A percentile compares a stretch with the other conserved stretches of the same genome.
Evolutionary conservation across 1,139 yeast genomes (phyloP).

Genomic region (Sugiyamaella xylanicola): DNA sequence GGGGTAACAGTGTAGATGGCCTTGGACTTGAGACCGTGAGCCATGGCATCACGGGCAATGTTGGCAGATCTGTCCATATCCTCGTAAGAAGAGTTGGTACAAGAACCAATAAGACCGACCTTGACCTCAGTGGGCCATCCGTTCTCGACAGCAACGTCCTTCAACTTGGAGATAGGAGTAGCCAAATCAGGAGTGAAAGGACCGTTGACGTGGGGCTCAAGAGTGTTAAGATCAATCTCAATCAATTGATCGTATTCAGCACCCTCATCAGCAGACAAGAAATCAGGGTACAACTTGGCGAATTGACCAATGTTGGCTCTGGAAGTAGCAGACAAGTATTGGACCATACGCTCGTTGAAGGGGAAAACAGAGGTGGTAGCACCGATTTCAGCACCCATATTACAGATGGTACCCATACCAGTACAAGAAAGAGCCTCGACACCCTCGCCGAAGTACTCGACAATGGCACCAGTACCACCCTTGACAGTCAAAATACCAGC

Average conservation of each 20-base stretch:
- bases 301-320: conserved; percentile 82
- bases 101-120: conserved; percentile 97
- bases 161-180: conserved; percentile 92
- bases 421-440: conserved; percentile 95
- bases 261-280: conserved; percentile 89
- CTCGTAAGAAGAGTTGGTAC: conserved; percentile 99
- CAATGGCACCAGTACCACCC: conserved; percentile 99
- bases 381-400: conserved; percentile 99
- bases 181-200: conserved; percentile 99
- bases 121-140: conserved; percentile 94
- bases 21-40: conserved; percentile 90
- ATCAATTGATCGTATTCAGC: conserved; percentile 94
- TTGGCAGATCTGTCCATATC: conserved; percentile 98
- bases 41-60: conserved; percentile 85
- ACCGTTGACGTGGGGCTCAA: conserved; percentile 98
- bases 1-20: conserved; percentile 93
- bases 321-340: conserved; percentile 85
- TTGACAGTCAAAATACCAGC: conserved; percentile 98
- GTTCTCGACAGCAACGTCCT: conserved; percentile 81
- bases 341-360: conserved; percentile 86
- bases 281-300: conserved; percentile 61
- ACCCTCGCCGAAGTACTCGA: conserved; percentile 98
- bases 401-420: conserved; percentile 99
- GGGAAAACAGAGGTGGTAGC: conserved; percentile 99
- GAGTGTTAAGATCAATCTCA: conserved; percentile 90